Evolutionary conservation across 2,329 filamentous ascomycete species (phyloP), one percentile per base, ranked within the genome.

Genomic region (Didymella segeticola): DNA sequence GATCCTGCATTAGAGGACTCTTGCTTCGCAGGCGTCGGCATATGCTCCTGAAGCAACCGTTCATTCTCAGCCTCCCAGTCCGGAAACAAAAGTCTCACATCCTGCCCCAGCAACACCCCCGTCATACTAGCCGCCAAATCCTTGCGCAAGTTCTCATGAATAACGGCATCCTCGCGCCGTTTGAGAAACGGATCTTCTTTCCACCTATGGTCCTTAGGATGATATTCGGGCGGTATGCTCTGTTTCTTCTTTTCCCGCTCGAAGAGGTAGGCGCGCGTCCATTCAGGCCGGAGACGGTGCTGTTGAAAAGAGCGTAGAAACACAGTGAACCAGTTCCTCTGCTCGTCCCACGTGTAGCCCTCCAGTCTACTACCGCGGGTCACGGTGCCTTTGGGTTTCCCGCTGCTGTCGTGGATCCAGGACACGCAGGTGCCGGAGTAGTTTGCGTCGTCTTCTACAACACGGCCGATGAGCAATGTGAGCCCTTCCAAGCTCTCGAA

Each of bases 261-360:
- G 22, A 53, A 38, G 20, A 53, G 5, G 23, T 22, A 27, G 20
- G 48, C 19, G 7, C 15, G 45, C 12, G 38, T 33, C 14, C 42
- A 31, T 10, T 27, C 17, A 2, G 27, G 11, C 10, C 27, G 20
- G 3, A 48, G 22, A 8, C 17, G 10, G 19, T 43, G 50, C 34
- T 43, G 37, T 33, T 53, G 50, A 9, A 48, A 53, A 5, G 26
- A 29, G 22, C 50, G 50, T 22, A 53, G 14, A n/a, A 53, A 53
- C 5, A 27, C 20, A 9, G 43, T 43, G 9, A 53, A 39, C 38
- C 29, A 42, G n/a, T 47, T 43, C 8, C 11, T 37, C 12, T 43
- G 4, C 5, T 43, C 31, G 4, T 43, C n/a, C 50, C 38, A 48
- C 7, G n/a, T 14, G 0, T 2, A 5, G 8, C 50, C 43, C 6